Conservation (phyloP, 148 eudicot species). For the Rhododendron mucronatum region DNA sequence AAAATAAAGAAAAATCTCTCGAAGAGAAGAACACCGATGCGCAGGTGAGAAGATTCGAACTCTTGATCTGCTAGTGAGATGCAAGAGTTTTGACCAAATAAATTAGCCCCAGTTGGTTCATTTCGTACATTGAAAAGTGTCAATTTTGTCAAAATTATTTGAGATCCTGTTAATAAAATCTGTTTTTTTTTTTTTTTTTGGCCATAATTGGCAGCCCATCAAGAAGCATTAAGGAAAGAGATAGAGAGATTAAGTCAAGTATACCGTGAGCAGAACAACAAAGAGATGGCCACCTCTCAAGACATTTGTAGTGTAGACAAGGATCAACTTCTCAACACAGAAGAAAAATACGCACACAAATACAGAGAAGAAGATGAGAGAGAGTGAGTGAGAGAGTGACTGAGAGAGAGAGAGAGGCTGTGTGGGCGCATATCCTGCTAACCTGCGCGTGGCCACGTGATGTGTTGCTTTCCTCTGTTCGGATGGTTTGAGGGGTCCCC, state of each 20-base stretch:
- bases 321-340: conserved; percentile 29
- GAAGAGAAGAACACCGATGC: no score
- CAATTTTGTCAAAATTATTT: not conserved
- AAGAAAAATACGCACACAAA: not conserved
- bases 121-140: not conserved
- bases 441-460: not conserved
- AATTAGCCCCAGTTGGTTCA: no score
- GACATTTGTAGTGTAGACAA: conserved; percentile 38
- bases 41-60: no score
- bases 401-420: not conserved
- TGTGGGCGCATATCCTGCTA: conserved; percentile 24
- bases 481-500: not conserved
- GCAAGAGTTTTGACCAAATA: accelerated
- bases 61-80: accelerated
- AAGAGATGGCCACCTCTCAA: conserved; percentile 34
- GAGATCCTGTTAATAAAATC: not conserved
- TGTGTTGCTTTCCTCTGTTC: no score
- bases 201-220: conserved; percentile 53
- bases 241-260: conserved; percentile 78
- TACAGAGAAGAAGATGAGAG: not conserved
- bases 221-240: conserved; percentile 87
- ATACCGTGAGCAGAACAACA: conserved; percentile 52
- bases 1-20: no score
- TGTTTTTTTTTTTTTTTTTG: no score
- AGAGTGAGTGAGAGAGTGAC: not conserved